Evolutionary conservation across 441 rosid species (phyloP).

Genomic region (Erodium trifolium): DNA sequence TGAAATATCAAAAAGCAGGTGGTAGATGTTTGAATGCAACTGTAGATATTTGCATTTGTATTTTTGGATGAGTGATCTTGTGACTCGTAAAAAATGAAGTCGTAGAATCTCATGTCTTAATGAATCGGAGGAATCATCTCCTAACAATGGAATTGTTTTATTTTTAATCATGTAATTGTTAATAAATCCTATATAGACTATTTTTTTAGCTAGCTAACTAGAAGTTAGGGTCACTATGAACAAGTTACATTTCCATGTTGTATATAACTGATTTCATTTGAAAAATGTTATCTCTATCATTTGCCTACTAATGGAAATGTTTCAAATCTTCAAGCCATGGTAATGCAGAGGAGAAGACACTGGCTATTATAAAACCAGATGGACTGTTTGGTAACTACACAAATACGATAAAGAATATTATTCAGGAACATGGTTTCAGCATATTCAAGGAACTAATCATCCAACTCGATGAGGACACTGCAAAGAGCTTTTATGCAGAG

Average conservation of each 20-base stretch:
- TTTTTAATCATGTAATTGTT: no score
- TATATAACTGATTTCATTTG: neutral
- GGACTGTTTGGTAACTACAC: conserved; percentile 61
- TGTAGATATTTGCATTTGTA: no score
- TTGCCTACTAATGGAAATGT: neutral
- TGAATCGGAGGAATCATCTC: no score
- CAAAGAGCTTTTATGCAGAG: conserved; percentile 57
- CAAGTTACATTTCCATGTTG: neutral
- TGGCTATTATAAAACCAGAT: conserved; percentile 81
- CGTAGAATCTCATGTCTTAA: no score
- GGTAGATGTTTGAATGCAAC: no score
- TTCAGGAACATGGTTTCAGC: conserved; percentile 47
- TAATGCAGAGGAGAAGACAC: conserved; percentile 33
- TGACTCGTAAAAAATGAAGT: no score
- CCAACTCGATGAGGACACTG: conserved; percentile 47
- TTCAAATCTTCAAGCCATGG: conserved; percentile 35
- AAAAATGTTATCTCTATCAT: neutral
- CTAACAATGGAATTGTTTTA: no score
- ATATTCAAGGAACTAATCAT: conserved; percentile 42
- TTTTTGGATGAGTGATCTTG: no score
- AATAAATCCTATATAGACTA: no score
- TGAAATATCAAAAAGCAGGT: no score
- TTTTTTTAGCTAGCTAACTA: neutral
- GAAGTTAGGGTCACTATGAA: neutral
- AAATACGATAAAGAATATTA: conserved; percentile 37